Evolutionary conservation across 2,329 filamentous ascomycete genomes (phyloP).

Genomic region (Hymenoscyphus occultus): DNA sequence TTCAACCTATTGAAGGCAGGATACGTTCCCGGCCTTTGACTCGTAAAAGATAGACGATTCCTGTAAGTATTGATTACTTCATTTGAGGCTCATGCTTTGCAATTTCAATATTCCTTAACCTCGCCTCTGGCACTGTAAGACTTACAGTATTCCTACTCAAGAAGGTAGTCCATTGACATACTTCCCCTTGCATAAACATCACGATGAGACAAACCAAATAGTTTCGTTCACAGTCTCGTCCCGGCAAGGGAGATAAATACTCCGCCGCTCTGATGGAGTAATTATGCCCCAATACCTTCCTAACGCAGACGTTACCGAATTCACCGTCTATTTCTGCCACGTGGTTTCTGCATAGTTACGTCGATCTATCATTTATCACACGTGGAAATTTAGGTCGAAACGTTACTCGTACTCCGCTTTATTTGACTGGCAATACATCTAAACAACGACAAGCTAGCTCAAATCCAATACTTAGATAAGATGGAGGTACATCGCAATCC

Average conservation of each 20-base stretch:
- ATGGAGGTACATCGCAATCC: too few relatives aligned
- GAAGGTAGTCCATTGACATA: not conserved
- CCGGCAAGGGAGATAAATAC: not conserved
- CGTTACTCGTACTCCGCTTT: too few relatives aligned
- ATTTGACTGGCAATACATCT: too few relatives aligned
- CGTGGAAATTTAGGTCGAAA: constrained; percentile 1
- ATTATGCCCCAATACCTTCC: not conserved
- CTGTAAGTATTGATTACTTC: not conserved
- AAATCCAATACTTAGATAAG: too few relatives aligned
- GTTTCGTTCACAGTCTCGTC: not conserved
- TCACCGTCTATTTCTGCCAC: not conserved
- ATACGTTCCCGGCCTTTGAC: not conserved
- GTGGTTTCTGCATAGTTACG: constrained; percentile 1
- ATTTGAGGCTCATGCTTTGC: not conserved
- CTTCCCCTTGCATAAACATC: too few relatives aligned
- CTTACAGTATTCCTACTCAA: not conserved
- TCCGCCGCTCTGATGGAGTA: not conserved
- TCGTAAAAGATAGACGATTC: not conserved
- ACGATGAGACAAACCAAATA: not conserved
- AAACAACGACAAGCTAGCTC: too few relatives aligned
- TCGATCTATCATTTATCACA: constrained; percentile 7
- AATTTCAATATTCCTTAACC: not conserved
- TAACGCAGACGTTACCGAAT: not conserved
- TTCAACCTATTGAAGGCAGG: not conserved
- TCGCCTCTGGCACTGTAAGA: not conserved